phyloP scores from a whole-genome alignment of 768 basidiomycete species.

The Cystobasidium ongulense region DNA sequence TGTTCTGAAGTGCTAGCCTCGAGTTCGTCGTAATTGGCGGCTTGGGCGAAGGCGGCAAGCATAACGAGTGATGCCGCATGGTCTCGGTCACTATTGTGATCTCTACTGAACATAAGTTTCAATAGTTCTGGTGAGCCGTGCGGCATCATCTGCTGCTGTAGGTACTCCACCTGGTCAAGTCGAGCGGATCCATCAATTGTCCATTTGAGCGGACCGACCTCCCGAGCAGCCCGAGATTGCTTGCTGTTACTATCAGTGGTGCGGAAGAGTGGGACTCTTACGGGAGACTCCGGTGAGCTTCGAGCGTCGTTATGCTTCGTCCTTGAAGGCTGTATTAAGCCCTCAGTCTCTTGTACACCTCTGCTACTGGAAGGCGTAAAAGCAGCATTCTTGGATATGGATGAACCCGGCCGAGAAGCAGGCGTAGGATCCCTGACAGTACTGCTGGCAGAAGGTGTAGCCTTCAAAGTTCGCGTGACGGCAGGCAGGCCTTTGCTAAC shows the following conservation, averaged over 20 bases:
- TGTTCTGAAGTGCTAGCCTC: constrained; percentile 51
- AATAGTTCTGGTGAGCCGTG: constrained; percentile 68
- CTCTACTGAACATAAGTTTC: constrained; percentile 77
- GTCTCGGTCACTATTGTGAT: constrained; percentile 91
- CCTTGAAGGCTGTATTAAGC: neutral
- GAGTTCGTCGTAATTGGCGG: constrained; percentile 47
- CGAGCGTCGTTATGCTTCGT: constrained; percentile 30
- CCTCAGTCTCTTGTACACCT: neutral
- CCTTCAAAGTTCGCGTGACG: neutral
- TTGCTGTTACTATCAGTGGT: constrained; percentile 38
- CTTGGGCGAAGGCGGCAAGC: constrained; percentile 63
- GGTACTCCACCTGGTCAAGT: constrained; percentile 73
- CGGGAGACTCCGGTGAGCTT: constrained; percentile 42
- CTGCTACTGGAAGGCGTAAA: constrained; percentile 36
- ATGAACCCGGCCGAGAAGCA: constrained; percentile 31
- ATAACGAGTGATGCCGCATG: constrained; percentile 57
- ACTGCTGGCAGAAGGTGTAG: neutral
- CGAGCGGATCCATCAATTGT: constrained; percentile 51
- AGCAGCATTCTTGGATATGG: constrained; percentile 34
- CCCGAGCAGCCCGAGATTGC: constrained; percentile 35
- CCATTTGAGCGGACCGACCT: constrained; percentile 41
- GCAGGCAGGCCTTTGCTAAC: neutral
- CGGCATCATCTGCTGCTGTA: constrained; percentile 87
- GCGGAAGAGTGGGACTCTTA: constrained; percentile 44
- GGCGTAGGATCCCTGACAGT: constrained; percentile 26